Evolutionary conservation across 73 alveolate genomes (phyloP), one percentile per base, ranked within the genome.

Genomic region (Uronychia binucleata): DNA sequence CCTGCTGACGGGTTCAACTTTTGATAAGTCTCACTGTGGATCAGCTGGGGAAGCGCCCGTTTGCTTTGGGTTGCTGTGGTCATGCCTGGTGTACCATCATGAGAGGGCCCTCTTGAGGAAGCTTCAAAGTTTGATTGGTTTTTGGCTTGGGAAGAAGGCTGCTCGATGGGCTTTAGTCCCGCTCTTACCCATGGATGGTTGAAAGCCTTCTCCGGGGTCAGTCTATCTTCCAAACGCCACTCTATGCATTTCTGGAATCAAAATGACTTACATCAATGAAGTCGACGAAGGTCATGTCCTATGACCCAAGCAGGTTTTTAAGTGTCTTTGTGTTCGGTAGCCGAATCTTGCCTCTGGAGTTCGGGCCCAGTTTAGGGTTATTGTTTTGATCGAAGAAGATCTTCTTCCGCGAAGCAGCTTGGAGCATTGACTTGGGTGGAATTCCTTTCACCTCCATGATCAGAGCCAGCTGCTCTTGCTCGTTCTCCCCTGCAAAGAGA

Each of bases 161-260:
- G n/a, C n/a, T n/a, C n/a, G n/a, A n/a, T n/a, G n/a, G n/a, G n/a
- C n/a, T n/a, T n/a, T n/a, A n/a, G n/a, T n/a, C n/a, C n/a, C n/a
- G n/a, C n/a, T n/a, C n/a, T n/a, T 25, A 90, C 85, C 95, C 95
- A 90, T 31, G 91, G 94, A 91, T 95, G 98, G 60, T 86, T 46
- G 58, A 95, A 84, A 1, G 96, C 98, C 78, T 85, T 87, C 78
- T 92, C 96, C 29, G 97, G 97, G 35, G 96, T 90, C 29, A 95
- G 79, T 88, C 98, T 89, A 85, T 95, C 93, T 32, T 77, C 67
- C 27, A 94, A 94, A 60, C 87, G 91, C 98, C 98, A 95, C 85
- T 95, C 97, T 79, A 90, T 78, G 83, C 98, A 95, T 74, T 81
- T 79, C n/a, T n/a, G n/a, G n/a, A n/a, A n/a, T n/a, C n/a, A n/a